These are phyloP conservation scores for Chaetomiaceae sp. DNA, from an alignment of 2,329 filamentous ascomycete species.

Conservation along the genomic window DNA sequence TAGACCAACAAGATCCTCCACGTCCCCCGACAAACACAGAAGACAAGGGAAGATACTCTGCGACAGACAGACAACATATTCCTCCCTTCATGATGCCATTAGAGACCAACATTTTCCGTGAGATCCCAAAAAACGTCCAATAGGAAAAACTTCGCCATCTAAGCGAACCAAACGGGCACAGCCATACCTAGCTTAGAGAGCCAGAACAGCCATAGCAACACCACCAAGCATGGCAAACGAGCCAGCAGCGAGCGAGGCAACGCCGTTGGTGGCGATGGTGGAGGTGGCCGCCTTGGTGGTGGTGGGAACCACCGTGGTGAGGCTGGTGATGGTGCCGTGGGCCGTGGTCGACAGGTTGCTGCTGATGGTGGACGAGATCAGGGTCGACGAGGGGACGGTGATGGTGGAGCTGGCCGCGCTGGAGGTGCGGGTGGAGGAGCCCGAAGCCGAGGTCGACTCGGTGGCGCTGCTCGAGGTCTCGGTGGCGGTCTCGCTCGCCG, in stretches of 20 bases:
- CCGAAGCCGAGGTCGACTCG: constrained; percentile 6
- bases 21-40: background rate
- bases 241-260: constrained; percentile 39
- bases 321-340: constrained; percentile 20
- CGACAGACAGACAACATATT: background rate
- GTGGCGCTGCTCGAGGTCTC: constrained; percentile 10
- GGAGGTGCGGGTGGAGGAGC: no score
- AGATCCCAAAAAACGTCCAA: background rate
- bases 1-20: background rate
- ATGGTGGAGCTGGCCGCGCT: background rate
- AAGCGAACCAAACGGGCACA: background rate
- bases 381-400: constrained; percentile 3
- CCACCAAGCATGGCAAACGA: constrained; percentile 25
- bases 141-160: background rate
- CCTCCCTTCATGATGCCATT: constrained; percentile 8
- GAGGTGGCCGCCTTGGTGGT: constrained; percentile 8
- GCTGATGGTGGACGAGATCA: constrained; percentile 8
- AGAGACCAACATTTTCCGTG: background rate
- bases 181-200: constrained; percentile 19
- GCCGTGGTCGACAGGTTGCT: constrained; percentile 17
- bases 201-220: constrained; percentile 26
- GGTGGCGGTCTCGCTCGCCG: constrained; percentile 14
- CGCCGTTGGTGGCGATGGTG: constrained; percentile 31
- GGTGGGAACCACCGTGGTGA: constrained; percentile 11
- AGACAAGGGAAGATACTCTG: background rate